Evolutionary conservation across 805 yeast genomes (phyloP), one percentile per base, ranked within the genome.

Genomic region (Ogataea siamensis): DNA sequence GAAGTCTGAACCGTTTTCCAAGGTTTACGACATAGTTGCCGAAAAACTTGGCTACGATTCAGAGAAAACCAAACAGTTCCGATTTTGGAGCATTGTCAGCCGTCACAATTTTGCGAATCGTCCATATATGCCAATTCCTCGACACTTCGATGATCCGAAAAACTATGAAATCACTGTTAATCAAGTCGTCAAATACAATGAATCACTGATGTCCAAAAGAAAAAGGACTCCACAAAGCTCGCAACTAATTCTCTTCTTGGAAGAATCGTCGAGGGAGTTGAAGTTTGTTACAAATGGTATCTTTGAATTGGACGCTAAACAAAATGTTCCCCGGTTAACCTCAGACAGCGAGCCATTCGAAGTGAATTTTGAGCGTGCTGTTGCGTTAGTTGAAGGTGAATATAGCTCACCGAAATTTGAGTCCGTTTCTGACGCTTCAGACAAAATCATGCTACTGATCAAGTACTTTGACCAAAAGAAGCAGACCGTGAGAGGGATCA

Each of bases 71-170:
- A 46, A 60, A 10, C 48, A 57, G 22, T 70, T 82, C 29, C 67
- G 82, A 39, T 72, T 84, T 44, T 78, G 93, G 80, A 63, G 73
- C 15, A 69, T 86, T 64, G 74, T 73, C 10, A 76, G 74, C 50
- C 71, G 96, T 33, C 76, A 80, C 47, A 86, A 87, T 57, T 74
- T 72, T 44, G 84, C 96, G 0, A 62, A 74, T 33, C 71, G 96
- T 48, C 75, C 87, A 1, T 80, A 76, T 41, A 43, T 60, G 5
- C 67, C 67, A 3, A 45, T 78, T 5, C 57, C 58, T 11, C 49
- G 52, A 13, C 45, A 37, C 9, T 42, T 43, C 28, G 54, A 45
- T 46, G 33, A 55, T 56, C 26, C 54, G 42, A 32, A 60, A 50
- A 34, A 37, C 15, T 54, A 39, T 5, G 61, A 66, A 10, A 32